phyloP scores from a whole-genome alignment of 2,329 filamentous ascomycete genomes.

The Fusarium pseudoanthophilum region DNA sequence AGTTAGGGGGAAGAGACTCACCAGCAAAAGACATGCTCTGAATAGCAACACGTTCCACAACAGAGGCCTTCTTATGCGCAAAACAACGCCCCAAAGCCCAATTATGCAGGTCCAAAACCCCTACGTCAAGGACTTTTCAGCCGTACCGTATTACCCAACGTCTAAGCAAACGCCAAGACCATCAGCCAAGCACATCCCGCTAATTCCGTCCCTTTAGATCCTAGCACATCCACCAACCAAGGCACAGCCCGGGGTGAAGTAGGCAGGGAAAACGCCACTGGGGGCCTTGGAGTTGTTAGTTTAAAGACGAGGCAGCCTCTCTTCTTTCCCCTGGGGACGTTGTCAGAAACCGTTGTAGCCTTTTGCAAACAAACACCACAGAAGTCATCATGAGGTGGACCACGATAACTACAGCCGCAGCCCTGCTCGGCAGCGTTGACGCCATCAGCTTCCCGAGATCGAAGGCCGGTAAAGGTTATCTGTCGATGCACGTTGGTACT shows the following conservation, averaged over 20 bases:
- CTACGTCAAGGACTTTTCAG: constrained; percentile 23
- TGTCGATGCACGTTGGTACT: constrained; percentile 51
- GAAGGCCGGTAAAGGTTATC: constrained; percentile 50
- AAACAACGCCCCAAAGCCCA: not conserved
- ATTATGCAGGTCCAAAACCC: constrained; percentile 19
- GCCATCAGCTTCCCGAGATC: constrained; percentile 45
- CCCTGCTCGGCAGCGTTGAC: constrained; percentile 27
- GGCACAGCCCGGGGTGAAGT: constrained; percentile 7
- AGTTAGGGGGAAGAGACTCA: not conserved
- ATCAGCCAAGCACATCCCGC: constrained; percentile 4
- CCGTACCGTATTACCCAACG: constrained; percentile 21
- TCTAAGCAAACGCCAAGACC: constrained; percentile 3
- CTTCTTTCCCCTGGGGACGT: not conserved
- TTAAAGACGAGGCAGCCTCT: constrained; percentile 16
- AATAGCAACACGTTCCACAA: not conserved
- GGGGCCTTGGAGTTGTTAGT: not conserved
- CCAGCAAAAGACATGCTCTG: not conserved
- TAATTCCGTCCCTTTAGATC: constrained; percentile 3
- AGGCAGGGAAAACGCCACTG: constrained; percentile 17
- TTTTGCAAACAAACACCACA: constrained; percentile 11
- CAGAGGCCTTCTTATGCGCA: not conserved
- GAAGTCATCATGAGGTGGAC: constrained; percentile 42
- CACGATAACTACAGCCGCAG: constrained; percentile 27
- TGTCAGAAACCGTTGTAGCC: not conserved
- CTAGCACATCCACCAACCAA: not conserved